These are phyloP conservation scores for Scutellaria baicalensis DNA, from an alignment of 257 asterid genomes.

Conservation along the genomic window DNA sequence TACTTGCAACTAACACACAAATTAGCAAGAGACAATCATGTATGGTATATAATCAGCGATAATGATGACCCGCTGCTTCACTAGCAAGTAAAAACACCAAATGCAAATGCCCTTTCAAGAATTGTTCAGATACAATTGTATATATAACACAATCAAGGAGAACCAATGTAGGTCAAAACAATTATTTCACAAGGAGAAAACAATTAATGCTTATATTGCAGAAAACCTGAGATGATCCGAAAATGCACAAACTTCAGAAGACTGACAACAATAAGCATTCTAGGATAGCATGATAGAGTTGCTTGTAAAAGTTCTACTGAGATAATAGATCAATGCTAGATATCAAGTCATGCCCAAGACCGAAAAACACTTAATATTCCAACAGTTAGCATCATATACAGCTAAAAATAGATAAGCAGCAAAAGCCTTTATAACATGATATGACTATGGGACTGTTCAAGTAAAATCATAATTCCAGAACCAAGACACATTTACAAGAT, in stretches of 20 bases:
- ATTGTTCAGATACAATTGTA: not conserved
- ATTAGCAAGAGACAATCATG: not conserved
- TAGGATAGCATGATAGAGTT: not conserved
- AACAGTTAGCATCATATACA: not conserved
- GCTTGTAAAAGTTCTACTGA: not conserved
- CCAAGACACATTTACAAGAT: no score
- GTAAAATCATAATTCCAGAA: no score
- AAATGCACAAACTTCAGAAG: not conserved
- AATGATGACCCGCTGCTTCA: no score
- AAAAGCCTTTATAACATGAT: not conserved
- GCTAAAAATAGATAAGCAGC: not conserved
- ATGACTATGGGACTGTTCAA: no score
- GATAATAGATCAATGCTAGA: not conserved
- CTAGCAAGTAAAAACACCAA: not conserved
- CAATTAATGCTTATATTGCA: not conserved
- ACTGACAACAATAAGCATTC: not conserved
- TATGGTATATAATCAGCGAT: not conserved
- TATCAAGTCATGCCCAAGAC: not conserved
- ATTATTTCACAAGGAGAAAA: not conserved
- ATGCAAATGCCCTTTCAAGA: not conserved
- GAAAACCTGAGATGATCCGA: not conserved
- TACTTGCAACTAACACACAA: not conserved
- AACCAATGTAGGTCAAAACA: not conserved
- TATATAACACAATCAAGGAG: not conserved
- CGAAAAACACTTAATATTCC: not conserved